Conservation (phyloP, 2,329 filamentous ascomycete genomes). For the Onygenales sp. region DNA sequence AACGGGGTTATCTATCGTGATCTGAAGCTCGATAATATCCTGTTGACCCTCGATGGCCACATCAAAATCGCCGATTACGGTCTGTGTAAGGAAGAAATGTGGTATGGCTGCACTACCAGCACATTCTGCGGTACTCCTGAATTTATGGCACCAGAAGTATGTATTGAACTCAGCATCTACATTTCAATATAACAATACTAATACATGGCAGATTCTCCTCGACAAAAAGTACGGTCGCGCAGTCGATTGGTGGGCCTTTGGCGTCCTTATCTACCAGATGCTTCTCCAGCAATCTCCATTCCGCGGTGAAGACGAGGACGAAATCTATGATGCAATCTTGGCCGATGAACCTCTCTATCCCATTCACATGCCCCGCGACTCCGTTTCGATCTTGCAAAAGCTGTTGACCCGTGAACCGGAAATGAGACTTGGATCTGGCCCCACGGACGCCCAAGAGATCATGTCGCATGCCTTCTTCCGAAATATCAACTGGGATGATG, state of each 20-base stretch:
- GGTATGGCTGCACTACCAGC: slow-evolving; percentile 92
- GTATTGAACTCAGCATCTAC: slow-evolving; percentile 13
- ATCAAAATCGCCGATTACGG: slow-evolving; percentile 99
- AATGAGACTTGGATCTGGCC: slow-evolving; percentile 81
- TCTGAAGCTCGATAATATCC: slow-evolving; percentile 76
- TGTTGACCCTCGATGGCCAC: slow-evolving; percentile 88
- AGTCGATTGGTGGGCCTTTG: slow-evolving; percentile 99
- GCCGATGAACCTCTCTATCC: slow-evolving; percentile 96
- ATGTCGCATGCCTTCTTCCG: slow-evolving; percentile 99
- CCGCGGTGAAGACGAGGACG: slow-evolving; percentile 96
- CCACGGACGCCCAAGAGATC: slow-evolving; percentile 94
- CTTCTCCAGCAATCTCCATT: slow-evolving; percentile 97
- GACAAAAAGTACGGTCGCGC: slow-evolving; percentile 98
- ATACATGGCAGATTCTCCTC: slow-evolving; percentile 62
- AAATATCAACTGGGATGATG: slow-evolving; percentile 97
- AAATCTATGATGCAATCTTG: slow-evolving; percentile 97
- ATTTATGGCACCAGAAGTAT: slow-evolving; percentile 96
- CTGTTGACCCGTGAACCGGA: slow-evolving; percentile 92
- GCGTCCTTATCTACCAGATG: slow-evolving; percentile 99
- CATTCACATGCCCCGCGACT: slow-evolving; percentile 97
- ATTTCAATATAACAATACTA: slow-evolving; percentile 6
- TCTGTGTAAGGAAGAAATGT: slow-evolving; percentile 99
- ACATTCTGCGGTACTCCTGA: slow-evolving; percentile 99
- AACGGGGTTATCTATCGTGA: slow-evolving; percentile 96
- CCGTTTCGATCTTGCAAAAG: slow-evolving; percentile 95